phyloP scores from a whole-genome alignment of 75 land plant species.

The Sequoiadendron giganteum region DNA sequence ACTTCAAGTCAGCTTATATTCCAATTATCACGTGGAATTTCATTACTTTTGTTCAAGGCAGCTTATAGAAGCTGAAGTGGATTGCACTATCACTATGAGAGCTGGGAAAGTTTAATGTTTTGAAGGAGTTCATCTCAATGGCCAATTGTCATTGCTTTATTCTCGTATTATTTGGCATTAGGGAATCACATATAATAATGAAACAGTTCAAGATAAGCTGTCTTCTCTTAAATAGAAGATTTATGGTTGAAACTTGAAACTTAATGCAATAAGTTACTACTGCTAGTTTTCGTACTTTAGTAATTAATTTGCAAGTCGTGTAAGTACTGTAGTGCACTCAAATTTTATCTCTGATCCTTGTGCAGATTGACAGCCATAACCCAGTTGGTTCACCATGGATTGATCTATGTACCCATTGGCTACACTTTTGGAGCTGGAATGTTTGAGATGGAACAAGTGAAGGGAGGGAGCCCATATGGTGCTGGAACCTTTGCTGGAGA shows the following conservation, averaged over 20 bases:
- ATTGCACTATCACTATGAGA: background rate
- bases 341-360: background rate
- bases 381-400: slow-evolving; percentile 87
- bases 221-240: background rate
- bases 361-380: slow-evolving; percentile 95
- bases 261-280: background rate
- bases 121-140: background rate
- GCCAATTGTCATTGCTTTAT: background rate
- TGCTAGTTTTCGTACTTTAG: background rate
- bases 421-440: slow-evolving; percentile 88
- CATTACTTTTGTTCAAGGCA: background rate
- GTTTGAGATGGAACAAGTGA: slow-evolving; percentile 87
- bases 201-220: background rate
- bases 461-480: slow-evolving; percentile 90
- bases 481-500: slow-evolving; percentile 94
- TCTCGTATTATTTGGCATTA: background rate
- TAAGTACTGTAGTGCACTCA: background rate
- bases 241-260: background rate
- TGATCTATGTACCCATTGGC: slow-evolving; percentile 90
- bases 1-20: background rate
- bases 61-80: background rate
- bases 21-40: background rate
- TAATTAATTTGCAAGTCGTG: background rate
- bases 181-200: background rate
- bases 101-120: background rate